Evolutionary conservation across 1,284 basidiomycete genomes (phyloP).

Genomic region (Gomphus sp.): DNA sequence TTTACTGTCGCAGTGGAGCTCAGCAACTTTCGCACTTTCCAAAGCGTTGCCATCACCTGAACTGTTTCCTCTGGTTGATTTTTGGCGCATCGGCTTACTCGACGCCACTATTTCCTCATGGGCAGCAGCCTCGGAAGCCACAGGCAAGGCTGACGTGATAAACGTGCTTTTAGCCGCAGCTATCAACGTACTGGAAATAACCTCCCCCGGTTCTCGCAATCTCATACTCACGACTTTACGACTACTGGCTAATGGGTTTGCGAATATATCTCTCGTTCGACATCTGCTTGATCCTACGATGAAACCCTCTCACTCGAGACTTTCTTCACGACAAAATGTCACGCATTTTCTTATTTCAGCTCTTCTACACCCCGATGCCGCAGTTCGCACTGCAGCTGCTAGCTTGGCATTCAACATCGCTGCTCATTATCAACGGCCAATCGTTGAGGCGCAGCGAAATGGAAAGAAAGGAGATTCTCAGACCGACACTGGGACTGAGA

Average conservation of each 20-base stretch:
- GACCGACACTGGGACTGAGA: slow-evolving; percentile 27
- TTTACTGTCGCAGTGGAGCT: slow-evolving; percentile 31
- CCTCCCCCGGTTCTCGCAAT: slow-evolving; percentile 29
- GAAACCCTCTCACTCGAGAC: slow-evolving; percentile 13
- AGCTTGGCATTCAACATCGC: slow-evolving; percentile 74
- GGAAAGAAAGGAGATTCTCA: slow-evolving; percentile 25
- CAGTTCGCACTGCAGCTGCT: slow-evolving; percentile 71
- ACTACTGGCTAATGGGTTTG: slow-evolving; percentile 67
- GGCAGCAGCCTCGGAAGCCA: slow-evolving; percentile 25
- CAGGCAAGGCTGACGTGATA: slow-evolving; percentile 27
- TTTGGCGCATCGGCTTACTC: slow-evolving; percentile 75
- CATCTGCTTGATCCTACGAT: slow-evolving; percentile 36
- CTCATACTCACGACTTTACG: slow-evolving; percentile 64
- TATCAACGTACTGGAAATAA: slow-evolving; percentile 20
- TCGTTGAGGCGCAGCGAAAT: slow-evolving; percentile 35
- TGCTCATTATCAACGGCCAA: slow-evolving; percentile 49
- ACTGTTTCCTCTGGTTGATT: slow-evolving; percentile 75
- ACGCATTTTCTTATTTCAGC: slow-evolving; percentile 52
- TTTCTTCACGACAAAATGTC: slow-evolving; percentile 23
- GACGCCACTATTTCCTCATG: slow-evolving; percentile 48
- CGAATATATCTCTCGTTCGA: slow-evolving; percentile 42
- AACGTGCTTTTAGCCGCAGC: slow-evolving; percentile 36
- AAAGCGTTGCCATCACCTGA: slow-evolving; percentile 42
- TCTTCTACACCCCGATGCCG: slow-evolving; percentile 58
- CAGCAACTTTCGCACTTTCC: slow-evolving; percentile 37